Evolutionary conservation across 169 alveolate genomes (phyloP).

Genomic region (Plasmodium gaboni): DNA sequence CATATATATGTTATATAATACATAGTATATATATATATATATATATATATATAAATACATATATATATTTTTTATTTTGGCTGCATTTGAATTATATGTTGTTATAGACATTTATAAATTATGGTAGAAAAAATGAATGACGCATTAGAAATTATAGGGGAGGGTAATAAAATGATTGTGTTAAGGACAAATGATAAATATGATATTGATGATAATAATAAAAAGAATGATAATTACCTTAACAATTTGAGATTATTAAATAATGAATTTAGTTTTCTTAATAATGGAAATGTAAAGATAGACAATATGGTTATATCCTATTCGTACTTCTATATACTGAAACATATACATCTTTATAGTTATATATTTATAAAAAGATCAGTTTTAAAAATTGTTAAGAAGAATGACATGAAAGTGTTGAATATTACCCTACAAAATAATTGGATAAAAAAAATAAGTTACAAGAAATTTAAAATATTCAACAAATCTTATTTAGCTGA

Average conservation of each 20-base stretch:
- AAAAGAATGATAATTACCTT: not conserved
- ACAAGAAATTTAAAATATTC: slow-evolving; percentile 21
- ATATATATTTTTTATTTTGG: not conserved
- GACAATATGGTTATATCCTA: not conserved
- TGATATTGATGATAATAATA: slow-evolving; percentile 5
- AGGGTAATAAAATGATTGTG: slow-evolving; percentile 68
- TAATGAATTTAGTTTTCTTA: not conserved
- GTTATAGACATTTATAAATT: not conserved
- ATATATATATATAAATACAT: not conserved
- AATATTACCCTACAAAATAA: slow-evolving; percentile 30
- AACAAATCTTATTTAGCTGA: slow-evolving; percentile 22
- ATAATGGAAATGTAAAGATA: not conserved
- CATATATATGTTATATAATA: slow-evolving; percentile 15
- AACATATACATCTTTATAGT: slow-evolving; percentile 58
- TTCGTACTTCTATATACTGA: slow-evolving; percentile 19
- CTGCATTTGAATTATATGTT: not conserved
- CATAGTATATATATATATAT: slow-evolving; percentile 4
- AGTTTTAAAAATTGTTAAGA: slow-evolving; percentile 53
- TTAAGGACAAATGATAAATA: slow-evolving; percentile 17
- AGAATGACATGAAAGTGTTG: slow-evolving; percentile 25
- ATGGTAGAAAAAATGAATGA: slow-evolving; percentile 17
- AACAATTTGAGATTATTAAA: not conserved
- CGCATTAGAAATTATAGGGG: slow-evolving; percentile 52
- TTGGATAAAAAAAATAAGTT: slow-evolving; percentile 39
- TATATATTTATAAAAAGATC: slow-evolving; percentile 49